A percentile compares a stretch with the other conserved stretches of the same genome.
Evolutionary conservation across 2,329 filamentous ascomycete genomes (phyloP).

Genomic region (Albifimbria verrucaria): DNA sequence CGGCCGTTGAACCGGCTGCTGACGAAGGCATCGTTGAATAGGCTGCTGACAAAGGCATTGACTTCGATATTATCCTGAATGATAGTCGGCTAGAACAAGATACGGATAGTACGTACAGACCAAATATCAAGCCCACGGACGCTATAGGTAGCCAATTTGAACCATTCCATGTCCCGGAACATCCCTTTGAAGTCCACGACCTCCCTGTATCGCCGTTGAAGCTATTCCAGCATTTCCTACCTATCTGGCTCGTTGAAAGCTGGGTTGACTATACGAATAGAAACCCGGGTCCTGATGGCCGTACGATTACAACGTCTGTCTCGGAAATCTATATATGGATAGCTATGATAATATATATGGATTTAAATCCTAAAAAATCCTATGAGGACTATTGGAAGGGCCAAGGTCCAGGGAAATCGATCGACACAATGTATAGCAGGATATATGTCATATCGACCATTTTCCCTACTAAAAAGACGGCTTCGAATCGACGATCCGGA

Average conservation of each 20-base stretch:
- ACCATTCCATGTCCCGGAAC: not conserved
- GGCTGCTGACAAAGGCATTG: too few relatives aligned
- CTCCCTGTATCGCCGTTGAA: not conserved
- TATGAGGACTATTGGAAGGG: not conserved
- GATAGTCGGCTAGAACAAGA: too few relatives aligned
- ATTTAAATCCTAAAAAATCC: not conserved
- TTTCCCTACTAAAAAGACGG: not conserved
- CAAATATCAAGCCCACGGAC: too few relatives aligned
- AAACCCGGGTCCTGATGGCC: too few relatives aligned
- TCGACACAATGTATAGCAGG: not conserved
- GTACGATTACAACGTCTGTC: not conserved
- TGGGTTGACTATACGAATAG: too few relatives aligned
- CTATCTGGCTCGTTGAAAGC: too few relatives aligned
- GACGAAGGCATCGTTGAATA: too few relatives aligned
- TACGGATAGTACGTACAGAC: too few relatives aligned
- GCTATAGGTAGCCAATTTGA: too few relatives aligned
- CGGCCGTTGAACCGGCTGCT: too few relatives aligned
- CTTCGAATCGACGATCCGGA: not conserved
- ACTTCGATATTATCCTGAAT: too few relatives aligned
- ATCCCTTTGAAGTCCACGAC: not conserved
- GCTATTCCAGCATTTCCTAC: not conserved
- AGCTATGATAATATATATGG: not conserved
- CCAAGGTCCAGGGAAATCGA: not conserved
- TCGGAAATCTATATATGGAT: constrained; percentile 1
- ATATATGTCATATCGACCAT: not conserved